Base-by-base conservation (phyloP, 768 basidiomycete genomes). In the Auriscalpium vulgare region DNA sequence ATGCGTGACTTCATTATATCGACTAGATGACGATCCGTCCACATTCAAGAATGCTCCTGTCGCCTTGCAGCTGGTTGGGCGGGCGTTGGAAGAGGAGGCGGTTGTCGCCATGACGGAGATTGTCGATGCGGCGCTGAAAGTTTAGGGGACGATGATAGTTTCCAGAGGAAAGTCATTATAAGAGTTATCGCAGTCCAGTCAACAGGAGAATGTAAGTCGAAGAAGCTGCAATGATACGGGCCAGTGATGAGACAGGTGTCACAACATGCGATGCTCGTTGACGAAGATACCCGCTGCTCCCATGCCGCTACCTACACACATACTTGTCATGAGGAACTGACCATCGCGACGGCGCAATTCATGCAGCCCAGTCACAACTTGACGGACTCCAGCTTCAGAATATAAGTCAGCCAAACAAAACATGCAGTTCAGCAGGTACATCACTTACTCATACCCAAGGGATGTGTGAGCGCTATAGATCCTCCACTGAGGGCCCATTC, bases 271-370 rank as follows among this genome's bases (percentile, higher is more conserved):
- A 13, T 45, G 52, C 50, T 91, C 88, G 63, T 89, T 89, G 14
- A 91, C 83, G 57, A 91, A 86, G 38, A 91, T 78, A 4, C 83
- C 83, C 1, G 88, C 88, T 14, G 89, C 88, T 7, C 89, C 91
- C 92, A 94, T 92, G 16, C 92, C 92, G 63, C 86, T 88, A 19
- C 93, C 93, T 29, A 89, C 70, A 62, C 83, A 85, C 83, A 84
- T 84, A 56, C 87, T 89, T 2, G 92, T 94, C 63, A 88, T 88
- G 55, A 95, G 76, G 21, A 95, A 65, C 29, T 79, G 77, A 54
- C 79, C 81, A 55, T 84, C 78, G 56, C 77, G 80, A 44, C 92
- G 76, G 63, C 81, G 83, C 38, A 93, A 77, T 66, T 95, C 84
- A 2, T 87, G 83, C 8, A 95, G 78, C n/a, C 87, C 93, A 3